These are phyloP conservation scores for Diaporthe vaccinii DNA, from an alignment of 2,329 filamentous ascomycete genomes.

Conservation along the genomic window DNA sequence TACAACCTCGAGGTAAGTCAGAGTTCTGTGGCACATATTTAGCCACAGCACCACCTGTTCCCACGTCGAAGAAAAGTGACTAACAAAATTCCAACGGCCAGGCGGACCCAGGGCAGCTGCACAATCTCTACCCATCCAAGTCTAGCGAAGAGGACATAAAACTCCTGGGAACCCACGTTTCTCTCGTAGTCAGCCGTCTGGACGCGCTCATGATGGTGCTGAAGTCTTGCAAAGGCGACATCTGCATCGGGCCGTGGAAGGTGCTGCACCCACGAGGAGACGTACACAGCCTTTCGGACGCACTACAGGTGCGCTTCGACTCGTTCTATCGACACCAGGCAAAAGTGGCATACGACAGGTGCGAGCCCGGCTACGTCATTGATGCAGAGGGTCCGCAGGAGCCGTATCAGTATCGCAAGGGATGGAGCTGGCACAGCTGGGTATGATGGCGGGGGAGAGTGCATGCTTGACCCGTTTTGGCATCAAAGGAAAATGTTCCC, in stretches of 20 bases:
- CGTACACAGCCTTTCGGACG: constrained; percentile 40
- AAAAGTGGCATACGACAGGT: constrained; percentile 43
- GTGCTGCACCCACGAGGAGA: constrained; percentile 39
- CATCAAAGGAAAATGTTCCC: no score
- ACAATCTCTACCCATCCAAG: constrained; percentile 35
- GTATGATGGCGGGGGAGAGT: constrained; percentile 1
- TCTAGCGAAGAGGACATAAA: constrained; percentile 41
- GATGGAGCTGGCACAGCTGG: constrained; percentile 39
- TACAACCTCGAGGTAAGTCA: constrained; percentile 67
- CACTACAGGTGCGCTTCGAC: constrained; percentile 43
- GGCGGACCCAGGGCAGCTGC: constrained; percentile 40
- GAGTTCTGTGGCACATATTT: background rate
- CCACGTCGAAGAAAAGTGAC: background rate
- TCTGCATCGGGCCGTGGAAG: constrained; percentile 43
- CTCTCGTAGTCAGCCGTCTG: constrained; percentile 40
- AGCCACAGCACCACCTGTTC: background rate
- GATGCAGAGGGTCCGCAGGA: constrained; percentile 38
- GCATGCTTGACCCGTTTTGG: background rate
- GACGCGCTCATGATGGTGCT: constrained; percentile 44
- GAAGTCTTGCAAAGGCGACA: constrained; percentile 42
- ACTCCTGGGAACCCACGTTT: constrained; percentile 4
- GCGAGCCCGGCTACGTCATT: constrained; percentile 39
- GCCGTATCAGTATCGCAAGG: constrained; percentile 36
- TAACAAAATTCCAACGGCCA: background rate
- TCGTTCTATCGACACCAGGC: constrained; percentile 42